Conservation (phyloP, 176 grass and related monocot species). For the Oropetium thomaeum region DNA sequence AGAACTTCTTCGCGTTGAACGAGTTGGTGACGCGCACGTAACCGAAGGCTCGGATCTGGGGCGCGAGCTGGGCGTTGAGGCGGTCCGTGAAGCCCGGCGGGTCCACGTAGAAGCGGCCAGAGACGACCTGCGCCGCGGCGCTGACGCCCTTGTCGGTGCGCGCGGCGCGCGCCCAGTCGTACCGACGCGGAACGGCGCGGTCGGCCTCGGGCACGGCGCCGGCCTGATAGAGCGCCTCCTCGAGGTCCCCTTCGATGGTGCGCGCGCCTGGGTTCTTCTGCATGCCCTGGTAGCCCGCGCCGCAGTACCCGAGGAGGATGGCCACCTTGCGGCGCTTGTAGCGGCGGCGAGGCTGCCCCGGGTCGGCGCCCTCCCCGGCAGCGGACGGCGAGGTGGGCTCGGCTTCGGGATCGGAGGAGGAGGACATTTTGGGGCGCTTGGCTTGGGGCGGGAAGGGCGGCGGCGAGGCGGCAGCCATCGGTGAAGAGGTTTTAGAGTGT, state of each 20-base stretch:
- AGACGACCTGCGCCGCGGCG: constrained; percentile 83
- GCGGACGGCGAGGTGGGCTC: constrained; percentile 29
- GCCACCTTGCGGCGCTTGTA: constrained; percentile 96
- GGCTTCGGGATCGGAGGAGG: constrained; percentile 44
- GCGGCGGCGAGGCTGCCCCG: constrained; percentile 46
- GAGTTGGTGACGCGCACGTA: constrained; percentile 82
- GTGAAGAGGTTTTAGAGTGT: constrained; percentile 41
- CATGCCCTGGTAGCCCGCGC: constrained; percentile 94
- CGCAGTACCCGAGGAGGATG: constrained; percentile 86
- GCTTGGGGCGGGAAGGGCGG: constrained; percentile 53
- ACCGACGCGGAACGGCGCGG: constrained; percentile 55
- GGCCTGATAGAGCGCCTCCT: constrained; percentile 86
- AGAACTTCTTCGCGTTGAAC: constrained; percentile 92
- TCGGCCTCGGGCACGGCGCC: constrained; percentile 67
- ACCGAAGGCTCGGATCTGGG: constrained; percentile 78
- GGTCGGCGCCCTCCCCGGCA: constrained; percentile 24
- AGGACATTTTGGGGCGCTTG: constrained; percentile 81
- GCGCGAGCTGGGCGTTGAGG: constrained; percentile 63
- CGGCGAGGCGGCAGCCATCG: constrained; percentile 51
- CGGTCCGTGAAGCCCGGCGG: constrained; percentile 63
- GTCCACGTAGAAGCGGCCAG: constrained; percentile 86
- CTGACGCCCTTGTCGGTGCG: constrained; percentile 96
- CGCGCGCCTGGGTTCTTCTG: constrained; percentile 95
- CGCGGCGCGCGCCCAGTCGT: constrained; percentile 81
- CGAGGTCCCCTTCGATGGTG: constrained; percentile 92